Base-by-base conservation (phyloP, 2,329 filamentous ascomycete species). In the Cadophora sp. region DNA sequence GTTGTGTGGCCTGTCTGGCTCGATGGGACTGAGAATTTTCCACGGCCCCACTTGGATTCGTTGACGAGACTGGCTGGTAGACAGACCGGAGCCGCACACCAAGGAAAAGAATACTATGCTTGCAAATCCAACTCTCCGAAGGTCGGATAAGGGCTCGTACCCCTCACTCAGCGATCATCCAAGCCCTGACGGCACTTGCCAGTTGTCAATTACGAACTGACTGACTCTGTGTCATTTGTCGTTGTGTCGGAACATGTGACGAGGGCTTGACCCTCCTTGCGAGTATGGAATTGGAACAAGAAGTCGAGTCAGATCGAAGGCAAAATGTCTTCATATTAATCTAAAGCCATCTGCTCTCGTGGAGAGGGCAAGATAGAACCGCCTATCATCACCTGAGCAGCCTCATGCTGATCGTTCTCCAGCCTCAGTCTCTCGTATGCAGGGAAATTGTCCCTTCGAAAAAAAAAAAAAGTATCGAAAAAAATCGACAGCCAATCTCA, bases 291-390 rank as follows among this genome's bases (percentile, higher is more conserved):
- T 6, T 8, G n/a, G 5, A 37, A 53, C 2, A 37, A 24, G 16
- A 26, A 12, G 46, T 8, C 48, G n/a, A 51, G 24, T 40, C 22
- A 26, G 22, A 48, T 40, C 43, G 46, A 51, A 62, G 60, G 43
- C 60, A 62, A 46, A 62, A 62, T 34, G 27, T 62, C 60, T 62
- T 62, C 43, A 34, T 50, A 62, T 62, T 62, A 62, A 26, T 62
- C 43, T 62, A 62, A 37, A 37, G 26, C 14, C 19, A 37, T 40
- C 46, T 29, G 46, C 60, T 26, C 46, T 62, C 46, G 22, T 34
- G 9, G 22, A 24, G 34, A 46, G 40, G 3, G 40, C 34, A 46
- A 46, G 40, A 43, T 43, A 43, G 26, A 46, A 19, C 26, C n/a
- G 34, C 27, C 55, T 37, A 14, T 31, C 3, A 40, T 58, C 34